A percentile compares a stretch with the other conserved stretches of the same genome.
phyloP scores from a whole-genome alignment of 2,329 filamentous ascomycete genomes.

The Nemania abortiva region DNA sequence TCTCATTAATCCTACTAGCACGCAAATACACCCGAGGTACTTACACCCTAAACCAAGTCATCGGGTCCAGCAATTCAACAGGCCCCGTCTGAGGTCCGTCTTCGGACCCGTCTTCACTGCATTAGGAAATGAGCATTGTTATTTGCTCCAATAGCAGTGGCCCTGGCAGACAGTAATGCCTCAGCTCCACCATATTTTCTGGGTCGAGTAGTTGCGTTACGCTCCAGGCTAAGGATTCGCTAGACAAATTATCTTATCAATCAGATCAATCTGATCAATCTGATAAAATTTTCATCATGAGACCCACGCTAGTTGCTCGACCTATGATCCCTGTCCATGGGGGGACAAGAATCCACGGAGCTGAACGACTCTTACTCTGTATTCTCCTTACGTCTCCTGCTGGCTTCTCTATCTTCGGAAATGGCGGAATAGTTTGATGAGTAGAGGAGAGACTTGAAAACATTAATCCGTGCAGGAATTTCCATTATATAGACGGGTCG shows the following conservation, averaged over 20 bases:
- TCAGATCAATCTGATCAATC: constrained; percentile 40
- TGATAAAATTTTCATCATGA: constrained; percentile 41
- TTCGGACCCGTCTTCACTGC: constrained; percentile 28
- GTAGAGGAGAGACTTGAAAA: neutral
- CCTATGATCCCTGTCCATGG: constrained; percentile 15
- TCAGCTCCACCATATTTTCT: neutral
- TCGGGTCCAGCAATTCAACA: neutral
- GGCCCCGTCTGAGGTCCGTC: constrained; percentile 18
- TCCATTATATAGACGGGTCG: neutral
- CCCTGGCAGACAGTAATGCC: neutral
- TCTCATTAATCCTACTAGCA: neutral
- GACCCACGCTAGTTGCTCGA: constrained; percentile 21
- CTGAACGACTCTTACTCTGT: constrained; percentile 6
- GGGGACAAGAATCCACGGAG: constrained; percentile 2
- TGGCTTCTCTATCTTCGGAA: neutral
- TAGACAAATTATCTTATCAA: constrained; percentile 40
- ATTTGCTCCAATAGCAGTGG: neutral
- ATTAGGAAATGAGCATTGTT: constrained; percentile 14
- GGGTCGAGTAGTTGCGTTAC: neutral
- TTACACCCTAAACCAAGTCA: neutral
- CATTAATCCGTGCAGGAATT: neutral
- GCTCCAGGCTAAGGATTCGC: neutral
- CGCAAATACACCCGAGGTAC: neutral
- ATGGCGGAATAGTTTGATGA: neutral
- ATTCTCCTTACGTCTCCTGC: constrained; percentile 1